These are phyloP conservation scores for Auriscalpium vulgare DNA, from an alignment of 768 basidiomycete species.

Conservation along the genomic window DNA sequence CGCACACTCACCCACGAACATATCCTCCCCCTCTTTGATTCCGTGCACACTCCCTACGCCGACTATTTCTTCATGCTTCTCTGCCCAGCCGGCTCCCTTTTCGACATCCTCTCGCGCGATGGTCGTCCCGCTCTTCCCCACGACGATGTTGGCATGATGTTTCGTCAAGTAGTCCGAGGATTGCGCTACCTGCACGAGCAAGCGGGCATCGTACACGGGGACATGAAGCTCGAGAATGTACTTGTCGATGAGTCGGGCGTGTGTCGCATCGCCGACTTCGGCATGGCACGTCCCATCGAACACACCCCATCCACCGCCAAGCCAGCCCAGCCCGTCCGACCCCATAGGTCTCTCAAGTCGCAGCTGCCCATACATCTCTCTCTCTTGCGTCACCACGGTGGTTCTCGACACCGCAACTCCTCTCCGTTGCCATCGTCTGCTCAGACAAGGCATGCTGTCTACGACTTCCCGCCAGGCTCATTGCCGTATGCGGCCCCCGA, in stretches of 20 bases:
- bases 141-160: conserved; percentile 79
- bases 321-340: conserved; percentile 9
- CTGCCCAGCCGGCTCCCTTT: conserved; percentile 81
- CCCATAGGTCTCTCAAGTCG: conserved; percentile 15
- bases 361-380: conserved; percentile 25
- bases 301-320: conserved; percentile 18
- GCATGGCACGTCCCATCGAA: conserved; percentile 64
- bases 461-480: conserved; percentile 67
- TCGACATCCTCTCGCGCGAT: conserved; percentile 71
- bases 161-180: conserved; percentile 78
- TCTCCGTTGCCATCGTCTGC: conserved; percentile 30
- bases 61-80: conserved; percentile 78
- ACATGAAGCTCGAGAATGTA: conserved; percentile 96
- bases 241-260: conserved; percentile 83
- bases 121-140: conserved; percentile 60
- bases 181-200: conserved; percentile 77
- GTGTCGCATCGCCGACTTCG: conserved; percentile 85
- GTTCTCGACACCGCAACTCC: conserved; percentile 43
- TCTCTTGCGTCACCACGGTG: conserved; percentile 30
- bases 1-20: conserved; percentile 74
- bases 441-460: conserved; percentile 22
- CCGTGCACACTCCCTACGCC: conserved; percentile 48
- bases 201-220: conserved; percentile 77
- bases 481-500: conserved; percentile 90
- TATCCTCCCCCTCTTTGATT: conserved; percentile 74